Evolutionary conservation across 2,329 filamentous ascomycete genomes (phyloP), one percentile per base, ranked within the genome.

Genomic region (Allantophomopsis lycopodina): DNA sequence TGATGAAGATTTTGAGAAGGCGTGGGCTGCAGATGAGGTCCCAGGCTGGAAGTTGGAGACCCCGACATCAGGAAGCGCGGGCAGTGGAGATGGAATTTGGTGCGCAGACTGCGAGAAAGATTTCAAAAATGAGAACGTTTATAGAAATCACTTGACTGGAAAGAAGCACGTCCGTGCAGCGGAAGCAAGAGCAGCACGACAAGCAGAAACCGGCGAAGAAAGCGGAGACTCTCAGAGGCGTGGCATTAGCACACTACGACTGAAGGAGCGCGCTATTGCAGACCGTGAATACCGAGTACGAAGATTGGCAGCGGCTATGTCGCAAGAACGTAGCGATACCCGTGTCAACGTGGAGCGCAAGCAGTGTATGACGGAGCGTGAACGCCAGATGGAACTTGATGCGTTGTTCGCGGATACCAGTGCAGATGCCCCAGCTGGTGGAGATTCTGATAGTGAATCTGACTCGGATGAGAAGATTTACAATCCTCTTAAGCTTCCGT

Each of bases 341-440:
- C 76, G 83, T 37, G 81, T 91, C 51, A 96, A 98, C 53, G 87
- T 96, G 10, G 93, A 98, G 68, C 83, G 91, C 38, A 91, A 86
- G 59, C 86, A 93, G 57, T 89, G 89, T 48, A 94, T 98, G 87
- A 98, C 91, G 3, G 89, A 96, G 56, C 79, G 87, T 23, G 91
- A 98, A 59, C 81, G 91, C 12, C 83, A 93, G 54, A 85, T 94
- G 60, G 93, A 98, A 58, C 72, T 95, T 11, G 88, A 94, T 40
- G 87, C 88, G 35, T 64, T 95, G 12, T 85, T 88, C 59, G 71
- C 73, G 0, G 76, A 82, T 48, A 63, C 69, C 4, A 53, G 55
- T 11, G 45, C 52, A 38, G 56, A 55, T 47, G 57, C 58, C 43
- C 47, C 58, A 49, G 41, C 61, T 51, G 47, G 52, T 31, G 55